Evolutionary conservation across 2,329 filamentous ascomycete species (phyloP).

Genomic region (Ophioceras dolichostomum): DNA sequence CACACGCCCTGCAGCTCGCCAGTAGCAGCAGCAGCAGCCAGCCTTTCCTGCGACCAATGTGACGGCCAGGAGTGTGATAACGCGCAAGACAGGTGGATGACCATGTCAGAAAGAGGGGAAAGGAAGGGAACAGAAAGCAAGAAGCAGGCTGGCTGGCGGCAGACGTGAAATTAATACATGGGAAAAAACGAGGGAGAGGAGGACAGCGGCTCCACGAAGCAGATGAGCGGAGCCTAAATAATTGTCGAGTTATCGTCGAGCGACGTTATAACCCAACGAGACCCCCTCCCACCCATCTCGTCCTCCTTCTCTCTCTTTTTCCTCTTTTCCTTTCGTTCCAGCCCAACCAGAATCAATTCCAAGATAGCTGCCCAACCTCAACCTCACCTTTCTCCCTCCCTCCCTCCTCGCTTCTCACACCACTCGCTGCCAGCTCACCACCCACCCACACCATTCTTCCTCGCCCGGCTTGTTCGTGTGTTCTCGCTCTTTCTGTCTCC

Average conservation of each 20-base stretch:
- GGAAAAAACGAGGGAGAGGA: not conserved
- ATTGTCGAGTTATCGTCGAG: no score
- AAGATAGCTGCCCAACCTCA: slow-evolving; percentile 1
- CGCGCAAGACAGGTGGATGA: not conserved
- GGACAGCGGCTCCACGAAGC: no score
- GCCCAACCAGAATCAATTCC: no score
- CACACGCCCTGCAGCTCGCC: no score
- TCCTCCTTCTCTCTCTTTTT: slow-evolving; percentile 3
- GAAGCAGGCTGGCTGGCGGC: slow-evolving; percentile 9
- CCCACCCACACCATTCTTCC: no score
- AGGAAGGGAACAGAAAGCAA: slow-evolving; percentile 4
- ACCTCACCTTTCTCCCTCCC: not conserved
- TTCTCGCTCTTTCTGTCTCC: no score
- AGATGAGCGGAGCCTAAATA: slow-evolving; percentile 1
- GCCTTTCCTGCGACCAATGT: slow-evolving; percentile 26
- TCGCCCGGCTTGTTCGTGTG: no score
- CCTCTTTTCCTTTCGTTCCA: slow-evolving; percentile 12
- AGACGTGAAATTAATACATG: slow-evolving; percentile 1
- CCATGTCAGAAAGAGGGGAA: slow-evolving; percentile 5
- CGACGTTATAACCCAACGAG: slow-evolving; percentile 9
- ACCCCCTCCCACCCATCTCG: slow-evolving; percentile 10
- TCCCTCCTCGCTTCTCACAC: no score
- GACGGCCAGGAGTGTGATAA: slow-evolving; percentile 20
- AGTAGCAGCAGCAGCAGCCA: no score
- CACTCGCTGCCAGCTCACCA: no score